Evolutionary conservation across 768 basidiomycete genomes (phyloP), one percentile per base, ranked within the genome.

Genomic region (Trametopsis cervina): DNA sequence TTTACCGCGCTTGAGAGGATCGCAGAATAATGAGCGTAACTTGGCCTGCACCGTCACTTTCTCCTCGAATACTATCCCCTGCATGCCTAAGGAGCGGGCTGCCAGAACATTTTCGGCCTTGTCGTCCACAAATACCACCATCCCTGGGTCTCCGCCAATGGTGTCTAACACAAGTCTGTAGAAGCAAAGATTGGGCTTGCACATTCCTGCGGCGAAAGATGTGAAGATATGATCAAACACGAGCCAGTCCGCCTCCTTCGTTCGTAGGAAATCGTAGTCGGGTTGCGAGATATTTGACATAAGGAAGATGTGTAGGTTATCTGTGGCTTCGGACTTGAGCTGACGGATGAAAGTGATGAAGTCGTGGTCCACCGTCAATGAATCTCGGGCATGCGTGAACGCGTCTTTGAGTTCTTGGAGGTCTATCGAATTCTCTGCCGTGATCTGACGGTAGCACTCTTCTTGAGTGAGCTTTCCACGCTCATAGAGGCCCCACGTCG

Each of bases 231-330:
- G 57, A 45, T 78, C 76, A 21, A 44, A 44, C 9, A 44, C 21
- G 9, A 15, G 7, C 25, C 27, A 44, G 21, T 44, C 43, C 5
- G n/a, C 15, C 9, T 69, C 60, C 29, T 33, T 4, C 5, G 4
- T 26, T 7, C 22, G 13, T 22, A 44, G 24, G 25, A 29, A 25
- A 10, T 66, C 60, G 53, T 67, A 77, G 52, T 81, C 78, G 3
- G 75, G 75, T 0, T 62, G 51, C 15, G 77, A 78, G 23, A 81
- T 78, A 57, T 81, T 81, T 22, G 76, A 78, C 76, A 79, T 77
- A 27, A 76, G 77, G 44, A 72, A 78, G 29, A 80, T 65, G n/a
- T 60, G 65, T 2, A 77, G 60, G 4, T 57, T 45, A 17, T 61
- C 63, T 46, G 68, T 62, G 12, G 25, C 15, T 10, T 13, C 25